These are phyloP conservation scores for Lotmaria passim DNA, from an alignment of 208 protist species.

Conservation along the genomic window DNA sequence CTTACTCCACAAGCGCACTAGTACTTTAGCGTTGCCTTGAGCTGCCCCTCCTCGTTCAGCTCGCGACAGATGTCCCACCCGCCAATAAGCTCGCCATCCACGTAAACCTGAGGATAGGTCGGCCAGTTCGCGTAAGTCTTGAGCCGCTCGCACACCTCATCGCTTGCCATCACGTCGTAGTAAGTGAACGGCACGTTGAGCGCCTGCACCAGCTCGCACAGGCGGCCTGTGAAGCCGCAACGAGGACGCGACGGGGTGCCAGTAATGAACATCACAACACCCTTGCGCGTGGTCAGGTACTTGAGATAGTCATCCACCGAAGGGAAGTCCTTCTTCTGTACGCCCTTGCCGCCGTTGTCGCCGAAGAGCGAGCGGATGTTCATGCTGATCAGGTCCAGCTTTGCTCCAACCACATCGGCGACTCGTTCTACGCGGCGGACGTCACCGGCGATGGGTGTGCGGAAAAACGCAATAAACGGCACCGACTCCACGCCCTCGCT, in stretches of 20 bases:
- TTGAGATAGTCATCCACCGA: conserved; percentile 83
- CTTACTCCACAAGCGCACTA: not conserved
- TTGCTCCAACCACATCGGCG: conserved; percentile 80
- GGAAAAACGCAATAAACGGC: conserved; percentile 90
- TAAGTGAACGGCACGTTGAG: conserved; percentile 70
- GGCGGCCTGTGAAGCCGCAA: conserved; percentile 90
- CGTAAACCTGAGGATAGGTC: conserved; percentile 95
- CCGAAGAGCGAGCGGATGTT: conserved; percentile 85
- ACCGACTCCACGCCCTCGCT: conserved; percentile 84
- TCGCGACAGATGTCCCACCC: conserved; percentile 92
- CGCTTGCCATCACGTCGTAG: conserved; percentile 92
- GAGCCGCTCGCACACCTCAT: conserved; percentile 89
- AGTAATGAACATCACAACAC: conserved; percentile 93
- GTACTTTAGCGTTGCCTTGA: conserved; percentile 72
- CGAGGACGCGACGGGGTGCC: conserved; percentile 87
- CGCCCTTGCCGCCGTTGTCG: conserved; percentile 55
- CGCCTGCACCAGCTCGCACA: conserved; percentile 81
- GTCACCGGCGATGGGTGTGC: conserved; percentile 38
- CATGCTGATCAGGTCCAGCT: conserved; percentile 75
- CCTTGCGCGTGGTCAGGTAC: conserved; percentile 77
- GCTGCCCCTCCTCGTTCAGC: conserved; percentile 79
- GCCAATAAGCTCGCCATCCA: conserved; percentile 93
- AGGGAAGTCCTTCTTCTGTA: conserved; percentile 52
- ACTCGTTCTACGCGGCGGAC: conserved; percentile 56
- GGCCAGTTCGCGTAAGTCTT: conserved; percentile 93